Base-by-base conservation (phyloP, 352 stramenopile genomes). In the Pythium guiyangense region DNA sequence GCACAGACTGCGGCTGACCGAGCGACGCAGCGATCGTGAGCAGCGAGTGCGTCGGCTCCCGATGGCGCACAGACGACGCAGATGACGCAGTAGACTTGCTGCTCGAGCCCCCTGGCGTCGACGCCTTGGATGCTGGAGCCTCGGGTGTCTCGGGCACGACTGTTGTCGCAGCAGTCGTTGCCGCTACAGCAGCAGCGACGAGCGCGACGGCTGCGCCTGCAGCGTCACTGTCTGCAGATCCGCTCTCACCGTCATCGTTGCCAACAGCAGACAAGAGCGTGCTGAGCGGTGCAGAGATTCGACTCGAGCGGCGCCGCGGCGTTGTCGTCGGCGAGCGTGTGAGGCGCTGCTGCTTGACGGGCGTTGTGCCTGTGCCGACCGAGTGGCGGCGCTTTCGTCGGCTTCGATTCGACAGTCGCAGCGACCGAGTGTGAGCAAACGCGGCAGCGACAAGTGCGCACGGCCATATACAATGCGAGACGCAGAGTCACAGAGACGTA, bases 11-110 rank as follows among this genome's bases (percentile, higher is more conserved):
- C 34, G 45, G 49, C 25, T 69, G 52, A 8, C 55, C 66, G 20
- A 77, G 37, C 8, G 62, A 64, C 43, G 37, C 31, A 17, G 57
- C 54, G 1, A 70, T n/a, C 15, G 60, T 54, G 20, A 37, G 29
- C 17, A 72, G 39, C 25, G 66, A 67, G n/a, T 74, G 66, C 5
- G 57, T 61, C 47, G 52, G 50, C 9, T 27, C 18, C 1, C 56
- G 52, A n/a, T 53, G 62, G 12, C 57, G 45, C 20, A 54, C 60
- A 37, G 11, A 14, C 14, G 63, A 70, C 9, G 56, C 57, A 2
- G 61, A 54, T 11, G 69, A 77, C 37, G 49, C 64, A 22, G 63
- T 39, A 1, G 62, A 69, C 43, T 48, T 49, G 27, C 22, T 42
- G 4, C 25, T n/a, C 5, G 53, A 37, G 17, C 22, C 54, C 34